Percentiles rank a stretch among this genome's conserved stretches.
These are phyloP conservation scores for Populus euphratica DNA, from an alignment of 345 rosid species.

Conservation along the genomic window DNA sequence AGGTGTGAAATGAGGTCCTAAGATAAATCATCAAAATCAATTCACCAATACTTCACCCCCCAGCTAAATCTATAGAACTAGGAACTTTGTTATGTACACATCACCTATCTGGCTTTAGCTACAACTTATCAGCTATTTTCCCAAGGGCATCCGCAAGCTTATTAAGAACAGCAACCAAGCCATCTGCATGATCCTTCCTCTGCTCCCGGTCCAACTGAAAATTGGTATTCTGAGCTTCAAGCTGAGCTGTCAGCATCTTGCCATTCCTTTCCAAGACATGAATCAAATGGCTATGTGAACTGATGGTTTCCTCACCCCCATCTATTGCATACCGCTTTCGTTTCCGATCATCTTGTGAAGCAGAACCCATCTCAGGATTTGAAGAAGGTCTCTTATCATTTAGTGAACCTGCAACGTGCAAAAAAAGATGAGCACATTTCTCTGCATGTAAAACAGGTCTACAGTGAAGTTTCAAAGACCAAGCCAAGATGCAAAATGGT, in stretches of 20 bases:
- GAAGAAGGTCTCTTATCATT: slow-evolving; percentile 45
- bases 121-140: slow-evolving; percentile 84
- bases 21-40: slow-evolving; percentile 15
- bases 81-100: slow-evolving; percentile 41
- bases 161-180: slow-evolving; percentile 69
- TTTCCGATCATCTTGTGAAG: slow-evolving; percentile 62
- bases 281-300: slow-evolving; percentile 46
- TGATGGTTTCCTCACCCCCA: slow-evolving; percentile 42
- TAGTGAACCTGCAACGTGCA: slow-evolving; percentile 38
- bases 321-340: slow-evolving; percentile 50
- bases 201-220: slow-evolving; percentile 76
- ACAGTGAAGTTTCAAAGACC: not conserved
- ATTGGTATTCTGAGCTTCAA: slow-evolving; percentile 73
- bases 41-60: slow-evolving; percentile 20
- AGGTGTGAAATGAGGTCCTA: slow-evolving; percentile 16
- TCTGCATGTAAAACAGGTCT: not conserved
- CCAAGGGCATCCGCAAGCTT: slow-evolving; percentile 88
- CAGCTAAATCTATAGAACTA: slow-evolving; percentile 16
- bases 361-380: slow-evolving; percentile 52
- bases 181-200: slow-evolving; percentile 64
- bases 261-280: slow-evolving; percentile 72
- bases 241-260: slow-evolving; percentile 68
- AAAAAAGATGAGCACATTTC: not conserved
- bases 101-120: slow-evolving; percentile 21
- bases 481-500: not conserved